Conservation (phyloP, 371 early-diverging fungal genomes). For the Basidiobolus meristosporus region DNA sequence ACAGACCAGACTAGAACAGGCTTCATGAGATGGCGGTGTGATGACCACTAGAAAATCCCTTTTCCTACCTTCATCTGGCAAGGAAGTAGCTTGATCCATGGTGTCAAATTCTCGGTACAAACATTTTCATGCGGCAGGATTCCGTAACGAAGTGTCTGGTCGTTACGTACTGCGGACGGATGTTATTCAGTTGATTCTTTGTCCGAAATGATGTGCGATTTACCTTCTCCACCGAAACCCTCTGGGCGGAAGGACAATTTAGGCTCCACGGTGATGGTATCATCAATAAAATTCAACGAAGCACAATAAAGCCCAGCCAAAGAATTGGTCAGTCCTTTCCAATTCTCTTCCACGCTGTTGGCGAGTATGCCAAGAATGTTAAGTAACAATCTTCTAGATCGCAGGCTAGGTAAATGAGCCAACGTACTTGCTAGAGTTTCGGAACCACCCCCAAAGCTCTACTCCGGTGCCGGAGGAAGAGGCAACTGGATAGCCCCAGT, state of each 20-base stretch:
- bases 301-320: constrained; percentile 88
- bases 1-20: constrained; percentile 52
- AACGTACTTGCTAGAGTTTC: too few species aligned
- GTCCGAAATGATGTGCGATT: too few species aligned
- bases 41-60: neutral
- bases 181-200: too few species aligned
- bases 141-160: constrained; percentile 40
- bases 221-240: constrained; percentile 4
- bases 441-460: constrained; percentile 60
- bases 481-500: constrained; percentile 50
- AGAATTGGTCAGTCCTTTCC: constrained; percentile 79
- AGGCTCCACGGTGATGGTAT: constrained; percentile 54
- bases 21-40: neutral
- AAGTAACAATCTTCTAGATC: too few species aligned
- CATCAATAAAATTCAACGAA: constrained; percentile 82
- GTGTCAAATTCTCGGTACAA: constrained; percentile 95
- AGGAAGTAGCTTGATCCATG: constrained; percentile 88
- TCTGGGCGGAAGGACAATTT: constrained; percentile 35
- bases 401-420: too few species aligned
- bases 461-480: constrained; percentile 50
- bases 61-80: constrained; percentile 58
- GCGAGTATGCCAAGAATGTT: too few species aligned
- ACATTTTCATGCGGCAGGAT: constrained; percentile 77
- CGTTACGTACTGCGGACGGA: constrained; percentile 2
- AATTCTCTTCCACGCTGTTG: constrained; percentile 35